Percentiles rank a stretch among this genome's conserved stretches.
Conservation (phyloP, 169 alveolate species). For the Theileria luwenshuni region DNA sequence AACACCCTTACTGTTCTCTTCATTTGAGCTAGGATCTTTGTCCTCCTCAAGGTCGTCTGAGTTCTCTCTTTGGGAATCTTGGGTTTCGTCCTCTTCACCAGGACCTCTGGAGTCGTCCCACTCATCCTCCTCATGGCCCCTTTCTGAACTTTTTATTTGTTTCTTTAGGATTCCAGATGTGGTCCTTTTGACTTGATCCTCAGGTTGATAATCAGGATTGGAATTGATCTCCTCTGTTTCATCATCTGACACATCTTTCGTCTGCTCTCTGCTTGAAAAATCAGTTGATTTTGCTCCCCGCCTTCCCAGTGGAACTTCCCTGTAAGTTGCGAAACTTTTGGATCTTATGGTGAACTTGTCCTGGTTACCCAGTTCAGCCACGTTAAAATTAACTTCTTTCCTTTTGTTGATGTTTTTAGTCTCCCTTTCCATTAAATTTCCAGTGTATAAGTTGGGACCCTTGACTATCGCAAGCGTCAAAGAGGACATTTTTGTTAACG, state of each 20-base stretch:
- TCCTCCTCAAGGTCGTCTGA: neutral
- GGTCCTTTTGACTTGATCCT: too few relatives aligned
- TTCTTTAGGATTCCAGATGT: too few relatives aligned
- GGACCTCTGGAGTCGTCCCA: too few relatives aligned
- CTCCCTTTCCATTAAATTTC: neutral
- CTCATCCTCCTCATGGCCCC: too few relatives aligned
- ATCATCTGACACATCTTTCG: too few relatives aligned
- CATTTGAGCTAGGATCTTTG: neutral
- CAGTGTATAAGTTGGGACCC: constrained; percentile 13
- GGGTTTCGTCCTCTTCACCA: neutral
- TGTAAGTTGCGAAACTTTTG: neutral
- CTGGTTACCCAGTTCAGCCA: neutral
- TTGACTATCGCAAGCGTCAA: neutral
- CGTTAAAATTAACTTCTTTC: constrained; percentile 10
- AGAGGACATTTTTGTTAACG: neutral
- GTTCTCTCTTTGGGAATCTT: neutral
- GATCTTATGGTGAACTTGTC: neutral
- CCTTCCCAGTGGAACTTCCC: too few relatives aligned
- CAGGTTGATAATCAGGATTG: too few relatives aligned
- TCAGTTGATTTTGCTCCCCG: too few relatives aligned
- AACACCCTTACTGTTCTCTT: neutral
- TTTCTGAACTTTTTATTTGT: too few relatives aligned
- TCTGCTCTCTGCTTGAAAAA: too few relatives aligned
- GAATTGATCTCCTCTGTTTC: too few relatives aligned
- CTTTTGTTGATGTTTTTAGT: constrained; percentile 1